These are phyloP conservation scores for Turritis glabra DNA, from an alignment of 345 rosid genomes.

Conservation along the genomic window DNA sequence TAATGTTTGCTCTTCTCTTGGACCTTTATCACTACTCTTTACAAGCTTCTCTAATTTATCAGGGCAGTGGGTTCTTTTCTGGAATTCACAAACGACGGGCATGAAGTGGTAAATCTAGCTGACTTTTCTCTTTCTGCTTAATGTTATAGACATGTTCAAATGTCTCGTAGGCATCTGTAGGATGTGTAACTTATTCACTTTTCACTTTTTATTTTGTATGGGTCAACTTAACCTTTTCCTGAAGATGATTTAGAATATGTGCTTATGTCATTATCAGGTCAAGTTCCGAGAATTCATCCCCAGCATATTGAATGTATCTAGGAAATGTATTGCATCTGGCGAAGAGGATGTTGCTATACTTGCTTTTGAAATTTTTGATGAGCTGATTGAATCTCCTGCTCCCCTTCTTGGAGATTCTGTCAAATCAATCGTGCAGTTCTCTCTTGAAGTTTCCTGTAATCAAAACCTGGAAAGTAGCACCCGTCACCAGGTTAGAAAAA, in stretches of 20 bases:
- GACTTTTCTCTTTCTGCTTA: neutral
- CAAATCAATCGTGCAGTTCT: slow-evolving; percentile 88
- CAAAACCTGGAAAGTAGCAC: slow-evolving; percentile 80
- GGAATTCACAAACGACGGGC: slow-evolving; percentile 81
- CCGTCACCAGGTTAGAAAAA: slow-evolving; percentile 81
- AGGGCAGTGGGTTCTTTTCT: slow-evolving; percentile 99
- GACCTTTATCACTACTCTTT: slow-evolving; percentile 22
- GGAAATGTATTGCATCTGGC: slow-evolving; percentile 87
- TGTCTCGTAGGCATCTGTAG: neutral
- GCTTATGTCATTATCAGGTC: slow-evolving; percentile 52
- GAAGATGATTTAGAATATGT: neutral
- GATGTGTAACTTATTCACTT: neutral
- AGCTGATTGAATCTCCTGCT: slow-evolving; percentile 97
- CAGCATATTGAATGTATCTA: slow-evolving; percentile 90
- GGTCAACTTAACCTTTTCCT: neutral
- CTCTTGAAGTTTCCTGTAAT: slow-evolving; percentile 96
- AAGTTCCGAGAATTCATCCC: slow-evolving; percentile 97
- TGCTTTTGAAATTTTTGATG: slow-evolving; percentile 99
- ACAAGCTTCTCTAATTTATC: slow-evolving; percentile 31
- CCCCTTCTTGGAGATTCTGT: slow-evolving; percentile 98
- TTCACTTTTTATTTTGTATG: neutral
- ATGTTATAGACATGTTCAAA: neutral
- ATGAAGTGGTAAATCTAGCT: slow-evolving; percentile 74
- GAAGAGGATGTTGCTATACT: slow-evolving; percentile 97
- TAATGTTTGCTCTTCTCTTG: slow-evolving; percentile 8